Evolutionary conservation across 2,329 filamentous ascomycete genomes (phyloP).

Genomic region (Phialophora verrucosa): DNA sequence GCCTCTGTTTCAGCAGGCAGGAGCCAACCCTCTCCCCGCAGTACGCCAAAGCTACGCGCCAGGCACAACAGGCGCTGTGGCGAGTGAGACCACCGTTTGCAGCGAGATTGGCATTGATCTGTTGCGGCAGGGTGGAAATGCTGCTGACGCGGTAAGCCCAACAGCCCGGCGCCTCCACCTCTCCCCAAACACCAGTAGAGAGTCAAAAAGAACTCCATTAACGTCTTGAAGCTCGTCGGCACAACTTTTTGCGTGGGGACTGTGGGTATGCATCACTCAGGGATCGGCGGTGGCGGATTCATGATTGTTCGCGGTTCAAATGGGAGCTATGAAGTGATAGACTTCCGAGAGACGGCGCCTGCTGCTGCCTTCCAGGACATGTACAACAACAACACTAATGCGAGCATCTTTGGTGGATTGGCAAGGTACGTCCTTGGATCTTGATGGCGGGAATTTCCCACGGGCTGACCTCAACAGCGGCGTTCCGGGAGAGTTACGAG

Average conservation of each 20-base stretch:
- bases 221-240: constrained; percentile 62
- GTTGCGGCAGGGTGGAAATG: constrained; percentile 69
- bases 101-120: constrained; percentile 71
- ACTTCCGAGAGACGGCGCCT: constrained; percentile 88
- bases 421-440: constrained; percentile 55
- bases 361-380: constrained; percentile 82
- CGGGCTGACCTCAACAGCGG: constrained; percentile 49
- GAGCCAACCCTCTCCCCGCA: constrained; percentile 28
- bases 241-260: constrained; percentile 78
- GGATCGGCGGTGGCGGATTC: constrained; percentile 90
- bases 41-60: constrained; percentile 27
- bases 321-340: constrained; percentile 82
- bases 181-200: no score
- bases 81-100: constrained; percentile 72
- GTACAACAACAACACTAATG: constrained; percentile 73
- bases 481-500: constrained; percentile 68
- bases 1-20: constrained; percentile 33
- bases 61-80: constrained; percentile 64
- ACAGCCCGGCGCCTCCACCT: no score
- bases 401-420: constrained; percentile 74
- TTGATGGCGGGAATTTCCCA: not conserved
- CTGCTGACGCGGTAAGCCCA: constrained; percentile 69
- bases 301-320: constrained; percentile 75
- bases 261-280: constrained; percentile 75
- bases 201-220: not conserved